Evolutionary conservation across 2,329 filamentous ascomycete genomes (phyloP).

Genomic region (Colletotrichum gigasporum): DNA sequence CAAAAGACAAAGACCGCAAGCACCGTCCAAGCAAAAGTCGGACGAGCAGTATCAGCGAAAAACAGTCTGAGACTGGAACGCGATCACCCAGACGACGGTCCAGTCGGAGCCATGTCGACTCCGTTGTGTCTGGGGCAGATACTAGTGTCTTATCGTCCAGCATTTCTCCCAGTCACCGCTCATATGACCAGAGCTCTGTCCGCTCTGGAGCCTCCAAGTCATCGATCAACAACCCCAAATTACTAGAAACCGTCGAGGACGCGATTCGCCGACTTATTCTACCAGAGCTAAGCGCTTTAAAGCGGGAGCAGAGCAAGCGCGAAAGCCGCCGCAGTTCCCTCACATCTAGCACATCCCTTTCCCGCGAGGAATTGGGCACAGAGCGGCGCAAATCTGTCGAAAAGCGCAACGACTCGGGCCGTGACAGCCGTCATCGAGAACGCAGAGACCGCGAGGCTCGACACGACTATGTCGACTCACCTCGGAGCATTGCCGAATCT

Average conservation of each 20-base stretch:
- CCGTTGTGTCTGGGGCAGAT: slow-evolving; percentile 61
- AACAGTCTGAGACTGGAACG: slow-evolving; percentile 52
- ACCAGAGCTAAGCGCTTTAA: slow-evolving; percentile 90
- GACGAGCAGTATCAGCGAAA: slow-evolving; percentile 59
- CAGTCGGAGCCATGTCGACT: slow-evolving; percentile 62
- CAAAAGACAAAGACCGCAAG: slow-evolving; percentile 61
- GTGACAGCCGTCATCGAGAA: slow-evolving; percentile 53
- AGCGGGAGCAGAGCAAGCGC: slow-evolving; percentile 86
- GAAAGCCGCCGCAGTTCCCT: slow-evolving; percentile 75
- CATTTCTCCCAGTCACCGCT: slow-evolving; percentile 63
- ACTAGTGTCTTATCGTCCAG: slow-evolving; percentile 65
- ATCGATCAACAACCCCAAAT: slow-evolving; percentile 90
- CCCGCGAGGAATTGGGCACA: slow-evolving; percentile 65
- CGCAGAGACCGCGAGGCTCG: slow-evolving; percentile 60
- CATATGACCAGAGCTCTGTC: slow-evolving; percentile 63
- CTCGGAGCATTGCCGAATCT: slow-evolving; percentile 58
- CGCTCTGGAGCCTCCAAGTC: slow-evolving; percentile 65
- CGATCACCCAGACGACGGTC: slow-evolving; percentile 59
- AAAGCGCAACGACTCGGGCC: slow-evolving; percentile 60
- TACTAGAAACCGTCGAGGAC: slow-evolving; percentile 92
- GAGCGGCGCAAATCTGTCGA: slow-evolving; percentile 71
- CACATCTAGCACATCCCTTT: slow-evolving; percentile 61
- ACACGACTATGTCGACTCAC: slow-evolving; percentile 62
- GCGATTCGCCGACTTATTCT: slow-evolving; percentile 90
- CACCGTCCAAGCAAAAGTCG: slow-evolving; percentile 58